phyloP scores from a whole-genome alignment of 768 basidiomycete genomes.

The Rhodotorula kratochvilovae region DNA sequence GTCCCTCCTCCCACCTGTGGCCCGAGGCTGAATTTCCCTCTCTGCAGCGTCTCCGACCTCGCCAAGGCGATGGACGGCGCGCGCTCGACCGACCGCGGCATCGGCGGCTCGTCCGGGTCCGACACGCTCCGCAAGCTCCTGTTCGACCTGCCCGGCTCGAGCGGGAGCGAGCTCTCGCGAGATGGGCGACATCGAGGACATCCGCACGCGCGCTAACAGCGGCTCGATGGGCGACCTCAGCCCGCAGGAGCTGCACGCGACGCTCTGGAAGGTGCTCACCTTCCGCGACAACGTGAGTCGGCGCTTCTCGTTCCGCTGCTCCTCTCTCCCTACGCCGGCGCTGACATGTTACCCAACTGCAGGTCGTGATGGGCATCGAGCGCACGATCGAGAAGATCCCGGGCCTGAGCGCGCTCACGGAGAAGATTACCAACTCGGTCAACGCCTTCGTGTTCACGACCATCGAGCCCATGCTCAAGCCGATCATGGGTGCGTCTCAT shows the following conservation, averaged over 20 bases:
- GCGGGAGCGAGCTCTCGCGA: slow-evolving; percentile 41
- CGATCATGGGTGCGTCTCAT: slow-evolving; percentile 43
- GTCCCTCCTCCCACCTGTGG: neutral
- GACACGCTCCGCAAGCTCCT: slow-evolving; percentile 61
- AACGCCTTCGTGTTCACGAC: slow-evolving; percentile 77
- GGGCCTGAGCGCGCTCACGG: slow-evolving; percentile 65
- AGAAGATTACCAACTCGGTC: slow-evolving; percentile 53
- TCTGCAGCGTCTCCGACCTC: slow-evolving; percentile 70
- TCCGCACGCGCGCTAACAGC: slow-evolving; percentile 60
- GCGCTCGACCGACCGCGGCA: slow-evolving; percentile 28
- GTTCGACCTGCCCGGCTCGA: slow-evolving; percentile 60
- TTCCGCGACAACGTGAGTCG: slow-evolving; percentile 66
- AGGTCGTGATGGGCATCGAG: slow-evolving; percentile 67
- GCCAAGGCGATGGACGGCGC: slow-evolving; percentile 65
- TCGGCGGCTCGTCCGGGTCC: slow-evolving; percentile 46
- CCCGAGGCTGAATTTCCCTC: neutral
- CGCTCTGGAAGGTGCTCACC: slow-evolving; percentile 76
- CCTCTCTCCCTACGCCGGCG: neutral
- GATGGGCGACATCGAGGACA: slow-evolving; percentile 60
- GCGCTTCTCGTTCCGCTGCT: neutral
- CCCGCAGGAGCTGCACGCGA: slow-evolving; percentile 78
- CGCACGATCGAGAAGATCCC: slow-evolving; percentile 79
- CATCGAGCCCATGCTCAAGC: slow-evolving; percentile 78
- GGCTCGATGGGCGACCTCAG: slow-evolving; percentile 70
- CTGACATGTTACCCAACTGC: slow-evolving; percentile 47